phyloP scores from a whole-genome alignment of 495 filamentous ascomycete species.

The Usnea hakonensis region DNA sequence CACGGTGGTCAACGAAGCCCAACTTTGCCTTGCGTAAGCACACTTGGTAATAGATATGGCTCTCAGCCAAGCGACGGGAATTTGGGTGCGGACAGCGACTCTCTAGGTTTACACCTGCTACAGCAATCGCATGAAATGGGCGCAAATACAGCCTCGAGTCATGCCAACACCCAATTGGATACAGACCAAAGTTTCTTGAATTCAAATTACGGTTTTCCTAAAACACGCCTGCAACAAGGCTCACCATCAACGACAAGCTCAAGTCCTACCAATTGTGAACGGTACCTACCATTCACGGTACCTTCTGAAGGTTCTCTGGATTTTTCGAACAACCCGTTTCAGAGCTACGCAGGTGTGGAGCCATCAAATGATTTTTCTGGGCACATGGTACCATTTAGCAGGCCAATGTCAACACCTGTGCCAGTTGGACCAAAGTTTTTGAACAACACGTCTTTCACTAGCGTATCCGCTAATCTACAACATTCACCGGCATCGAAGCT shows the following conservation, averaged over 20 bases:
- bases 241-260: neutral
- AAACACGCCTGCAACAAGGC: neutral
- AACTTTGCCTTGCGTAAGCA: neutral
- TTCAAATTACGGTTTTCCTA: neutral
- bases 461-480: constrained; percentile 3
- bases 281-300: neutral
- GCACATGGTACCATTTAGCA: neutral
- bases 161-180: neutral
- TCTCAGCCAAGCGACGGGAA: neutral
- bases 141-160: neutral
- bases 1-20: neutral
- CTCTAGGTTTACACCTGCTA: neutral
- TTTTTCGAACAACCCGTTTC: neutral
- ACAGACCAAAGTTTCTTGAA: neutral
- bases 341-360: neutral
- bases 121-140: neutral
- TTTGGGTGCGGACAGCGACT: neutral
- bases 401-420: neutral
- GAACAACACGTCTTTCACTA: neutral
- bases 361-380: neutral
- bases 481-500: neutral
- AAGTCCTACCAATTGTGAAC: neutral
- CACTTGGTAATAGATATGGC: neutral
- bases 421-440: neutral
- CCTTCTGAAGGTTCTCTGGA: neutral